Evolutionary conservation across 176 grass and related monocot genomes (phyloP).

Genomic region (maize (Zea mays)): Zm-B73-REFERENCE-NAM-5.0 NC_050098.1:60585501-60586000

Average conservation of each 20-base stretch:
- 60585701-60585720: too few relatives aligned
- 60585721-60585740: too few relatives aligned
- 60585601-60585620: not conserved
- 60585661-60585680: too few relatives aligned
- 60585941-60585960: conserved; percentile 45
- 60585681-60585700: too few relatives aligned
- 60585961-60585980: conserved; percentile 75
- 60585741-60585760: too few relatives aligned
- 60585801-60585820: conserved; percentile 15
- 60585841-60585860: conserved; percentile 45
- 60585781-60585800: too few relatives aligned
- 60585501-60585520: not conserved
- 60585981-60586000: conserved; percentile 42
- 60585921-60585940: conserved; percentile 71
- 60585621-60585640: not conserved
- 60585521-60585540: not conserved
- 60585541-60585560: not conserved
- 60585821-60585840: not conserved
- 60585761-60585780: too few relatives aligned
- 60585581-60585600: conserved; percentile 1
- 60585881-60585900: conserved; percentile 61
- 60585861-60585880: conserved; percentile 30
- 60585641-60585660: too few relatives aligned
- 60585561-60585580: conserved; percentile 3
- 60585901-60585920: conserved; percentile 47